Conservation (phyloP, 2,329 filamentous ascomycete genomes). For the Graphilbum fragrans region DNA sequence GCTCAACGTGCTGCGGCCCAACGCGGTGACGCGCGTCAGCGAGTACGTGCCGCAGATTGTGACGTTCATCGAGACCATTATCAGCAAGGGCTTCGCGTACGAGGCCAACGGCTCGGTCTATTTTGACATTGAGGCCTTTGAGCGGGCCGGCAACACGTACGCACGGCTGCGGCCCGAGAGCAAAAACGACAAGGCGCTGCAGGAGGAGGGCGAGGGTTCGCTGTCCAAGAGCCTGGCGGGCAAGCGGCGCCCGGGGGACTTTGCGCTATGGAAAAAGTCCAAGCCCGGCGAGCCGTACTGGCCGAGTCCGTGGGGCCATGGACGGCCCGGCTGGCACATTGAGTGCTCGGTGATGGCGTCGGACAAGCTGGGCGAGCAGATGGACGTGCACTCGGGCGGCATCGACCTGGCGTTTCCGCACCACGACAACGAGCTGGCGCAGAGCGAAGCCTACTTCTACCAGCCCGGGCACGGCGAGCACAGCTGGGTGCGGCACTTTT, state of each 20-base stretch:
- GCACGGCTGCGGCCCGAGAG: conserved; percentile 62
- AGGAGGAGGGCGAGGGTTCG: conserved; percentile 57
- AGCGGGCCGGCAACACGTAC: conserved; percentile 51
- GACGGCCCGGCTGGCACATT: conserved; percentile 63
- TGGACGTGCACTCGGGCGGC: conserved; percentile 62
- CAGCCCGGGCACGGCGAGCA: conserved; percentile 18
- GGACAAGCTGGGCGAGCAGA: conserved; percentile 48
- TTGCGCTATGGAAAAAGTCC: conserved; percentile 56
- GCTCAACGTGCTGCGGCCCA: conserved; percentile 53
- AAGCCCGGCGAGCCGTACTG: conserved; percentile 37
- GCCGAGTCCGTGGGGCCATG: conserved; percentile 55
- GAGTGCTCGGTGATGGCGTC: conserved; percentile 66
- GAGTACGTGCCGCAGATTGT: conserved; percentile 54
- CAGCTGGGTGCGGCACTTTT: conserved; percentile 60
- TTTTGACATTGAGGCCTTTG: conserved; percentile 60
- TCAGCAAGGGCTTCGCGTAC: conserved; percentile 56
- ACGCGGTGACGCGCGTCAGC: conserved; percentile 53
- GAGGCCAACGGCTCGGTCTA: conserved; percentile 54
- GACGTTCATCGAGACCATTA: conserved; percentile 50
- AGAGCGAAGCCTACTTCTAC: conserved; percentile 57
- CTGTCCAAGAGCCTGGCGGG: conserved; percentile 42
- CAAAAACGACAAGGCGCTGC: conserved; percentile 47
- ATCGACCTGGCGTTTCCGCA: conserved; percentile 42
- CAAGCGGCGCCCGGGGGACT: conserved; percentile 53
- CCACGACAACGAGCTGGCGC: conserved; percentile 56